These are phyloP conservation scores for Epichloe uncinata DNA, from an alignment of 2,329 filamentous ascomycete species.

Conservation along the genomic window DNA sequence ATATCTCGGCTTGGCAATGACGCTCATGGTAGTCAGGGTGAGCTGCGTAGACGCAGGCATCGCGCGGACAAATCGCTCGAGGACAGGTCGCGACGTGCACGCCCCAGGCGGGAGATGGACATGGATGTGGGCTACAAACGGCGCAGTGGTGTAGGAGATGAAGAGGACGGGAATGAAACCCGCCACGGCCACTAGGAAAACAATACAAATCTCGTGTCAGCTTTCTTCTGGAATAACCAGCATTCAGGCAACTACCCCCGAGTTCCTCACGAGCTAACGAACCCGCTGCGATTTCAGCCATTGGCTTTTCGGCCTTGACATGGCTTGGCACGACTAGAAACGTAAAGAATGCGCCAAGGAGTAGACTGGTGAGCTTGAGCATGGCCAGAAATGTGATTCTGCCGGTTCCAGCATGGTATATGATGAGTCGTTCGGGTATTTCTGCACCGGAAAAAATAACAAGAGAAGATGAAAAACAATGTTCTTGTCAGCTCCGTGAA, in stretches of 20 bases:
- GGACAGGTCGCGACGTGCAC: conserved; percentile 41
- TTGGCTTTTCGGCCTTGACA: conserved; percentile 26
- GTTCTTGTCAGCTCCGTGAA: too few relatives aligned
- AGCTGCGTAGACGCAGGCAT: conserved; percentile 33
- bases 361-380: conserved; percentile 57
- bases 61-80: conserved; percentile 37
- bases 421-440: conserved; percentile 46
- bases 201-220: neutral
- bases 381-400: conserved; percentile 55
- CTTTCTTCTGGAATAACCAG: neutral
- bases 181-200: conserved; percentile 36
- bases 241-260: too few relatives aligned
- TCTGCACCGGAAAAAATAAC: too few relatives aligned
- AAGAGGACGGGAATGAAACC: conserved; percentile 52
- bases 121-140: conserved; percentile 61
- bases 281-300: conserved; percentile 24
- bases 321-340: conserved; percentile 50
- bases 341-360: conserved; percentile 53
- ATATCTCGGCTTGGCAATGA: conserved; percentile 40
- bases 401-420: conserved; percentile 63
- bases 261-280: conserved; percentile 10
- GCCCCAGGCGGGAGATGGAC: conserved; percentile 54
- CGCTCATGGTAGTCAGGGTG: conserved; percentile 41
- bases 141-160: conserved; percentile 50
- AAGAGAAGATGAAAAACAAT: too few relatives aligned